Evolutionary conservation across 2,329 filamentous ascomycete genomes (phyloP), one percentile per base, ranked within the genome.

Genomic region (Paramyrothecium roridum): DNA sequence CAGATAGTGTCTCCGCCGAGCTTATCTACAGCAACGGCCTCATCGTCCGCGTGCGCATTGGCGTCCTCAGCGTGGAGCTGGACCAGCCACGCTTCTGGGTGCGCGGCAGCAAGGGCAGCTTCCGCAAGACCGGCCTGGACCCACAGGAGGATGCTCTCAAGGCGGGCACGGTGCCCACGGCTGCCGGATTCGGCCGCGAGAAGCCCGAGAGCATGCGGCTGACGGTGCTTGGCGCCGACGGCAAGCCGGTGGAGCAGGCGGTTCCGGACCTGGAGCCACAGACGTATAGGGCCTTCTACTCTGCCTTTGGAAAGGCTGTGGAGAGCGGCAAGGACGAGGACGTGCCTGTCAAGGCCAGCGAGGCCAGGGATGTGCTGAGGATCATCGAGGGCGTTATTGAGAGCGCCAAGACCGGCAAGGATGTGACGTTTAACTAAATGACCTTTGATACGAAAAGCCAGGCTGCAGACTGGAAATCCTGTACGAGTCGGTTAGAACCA

Each of bases 41-140:
- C 59, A 69, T 91, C 48, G 89, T 85, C 12, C 87, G 87, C 48
- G 84, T 85, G 50, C 89, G 90, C 67, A 87, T 87, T 55, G 83
- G 81, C 46, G 82, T 89, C 21, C 76, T 91, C 51, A 89, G 85
- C 66, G 82, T 83, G 3, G 89, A 93, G 71, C 76, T 76, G 22
- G 76, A 82, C 58, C 90, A 93, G 75, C 76, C 88, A 56, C 77
- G 90, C 43, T 93, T 87, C 77, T 93, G 90, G 89, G 78, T 93
- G 11, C 79, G 89, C 23, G 90, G 90, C 21, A 83, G 83, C 19
- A 85, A 87, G 71, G 90, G 88, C 1, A 89, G 83, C 65, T 93
- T 87, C 72, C 87, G 83, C 75, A 93, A 93, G 78, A 73, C 76
- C 43, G 77, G 80, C 53, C 77, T 93, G 2, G 90, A 95, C 67